Evolutionary conservation across 2,329 filamentous ascomycete species (phyloP).

Genomic region (Colletotrichum magnum): DNA sequence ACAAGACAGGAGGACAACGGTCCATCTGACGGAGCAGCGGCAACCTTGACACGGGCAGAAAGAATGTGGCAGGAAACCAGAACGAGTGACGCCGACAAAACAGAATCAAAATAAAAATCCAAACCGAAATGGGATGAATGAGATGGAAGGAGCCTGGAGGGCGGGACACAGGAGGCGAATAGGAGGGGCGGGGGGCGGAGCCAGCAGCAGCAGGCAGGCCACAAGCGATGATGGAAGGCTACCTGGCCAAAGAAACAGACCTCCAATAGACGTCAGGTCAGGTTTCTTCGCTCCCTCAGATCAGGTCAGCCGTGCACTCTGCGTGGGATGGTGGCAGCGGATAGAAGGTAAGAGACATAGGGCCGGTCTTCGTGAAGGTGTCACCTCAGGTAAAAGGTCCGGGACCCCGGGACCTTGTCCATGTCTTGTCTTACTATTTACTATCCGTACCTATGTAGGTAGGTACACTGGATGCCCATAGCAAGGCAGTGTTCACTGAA

Average conservation of each 20-base stretch:
- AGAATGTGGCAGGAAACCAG: constrained; percentile 1
- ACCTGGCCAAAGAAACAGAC: too few relatives aligned
- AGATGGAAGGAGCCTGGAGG: not conserved
- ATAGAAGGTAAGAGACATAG: constrained; percentile 1
- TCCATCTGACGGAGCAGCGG: constrained; percentile 7
- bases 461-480: too few relatives aligned
- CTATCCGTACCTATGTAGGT: too few relatives aligned
- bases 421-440: not conserved
- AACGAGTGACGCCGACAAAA: constrained; percentile 4
- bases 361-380: constrained; percentile 33
- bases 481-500: constrained; percentile 1
- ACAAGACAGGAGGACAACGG: constrained; percentile 8
- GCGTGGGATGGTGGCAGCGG: constrained; percentile 23
- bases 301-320: constrained; percentile 16
- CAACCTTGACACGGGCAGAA: not conserved
- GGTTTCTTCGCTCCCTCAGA: too few relatives aligned
- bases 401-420: constrained; percentile 13
- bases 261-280: constrained; percentile 1
- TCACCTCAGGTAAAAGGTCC: constrained; percentile 16
- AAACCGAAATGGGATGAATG: not conserved
- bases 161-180: not conserved
- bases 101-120: not conserved
- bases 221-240: not conserved
- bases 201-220: not conserved
- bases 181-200: constrained; percentile 1